Conservation (phyloP, 495 filamentous ascomycete genomes). For the Daldinia decipiens region DNA sequence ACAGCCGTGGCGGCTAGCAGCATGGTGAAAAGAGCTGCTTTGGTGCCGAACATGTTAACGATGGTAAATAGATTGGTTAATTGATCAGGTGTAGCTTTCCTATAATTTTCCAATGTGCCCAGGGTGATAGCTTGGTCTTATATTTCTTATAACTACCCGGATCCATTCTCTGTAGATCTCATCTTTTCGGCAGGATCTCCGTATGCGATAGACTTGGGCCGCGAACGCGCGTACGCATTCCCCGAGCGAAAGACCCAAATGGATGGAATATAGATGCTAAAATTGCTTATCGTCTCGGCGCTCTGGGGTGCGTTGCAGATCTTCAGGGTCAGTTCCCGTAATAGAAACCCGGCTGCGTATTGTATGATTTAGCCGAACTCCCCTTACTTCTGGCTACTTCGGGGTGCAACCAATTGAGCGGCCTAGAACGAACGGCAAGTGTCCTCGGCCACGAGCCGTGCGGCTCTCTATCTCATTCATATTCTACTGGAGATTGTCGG, state of each 20-base stretch:
- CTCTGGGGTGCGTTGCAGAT: slow-evolving; percentile 28
- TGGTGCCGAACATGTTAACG: slow-evolving; percentile 28
- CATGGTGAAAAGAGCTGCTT: slow-evolving; percentile 19
- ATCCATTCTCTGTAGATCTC: slow-evolving; percentile 4
- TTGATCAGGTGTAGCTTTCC: background rate
- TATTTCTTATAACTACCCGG: slow-evolving; percentile 11
- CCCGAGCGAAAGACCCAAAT: slow-evolving; percentile 20
- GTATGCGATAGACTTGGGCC: slow-evolving; percentile 10
- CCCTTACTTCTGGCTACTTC: slow-evolving; percentile 35
- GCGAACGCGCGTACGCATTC: slow-evolving; percentile 30
- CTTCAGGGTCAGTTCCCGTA: slow-evolving; percentile 30
- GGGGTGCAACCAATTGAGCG: slow-evolving; percentile 31
- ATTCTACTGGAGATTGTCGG: slow-evolving; percentile 20
- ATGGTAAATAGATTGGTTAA: background rate
- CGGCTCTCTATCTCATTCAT: slow-evolving; percentile 27
- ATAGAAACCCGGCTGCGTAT: slow-evolving; percentile 11
- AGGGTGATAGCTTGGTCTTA: background rate
- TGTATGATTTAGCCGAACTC: slow-evolving; percentile 39
- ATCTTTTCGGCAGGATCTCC: slow-evolving; percentile 10
- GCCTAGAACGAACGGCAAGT: slow-evolving; percentile 37
- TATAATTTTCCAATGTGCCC: background rate
- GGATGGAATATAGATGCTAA: slow-evolving; percentile 23
- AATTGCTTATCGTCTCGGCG: slow-evolving; percentile 22
- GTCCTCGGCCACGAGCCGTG: slow-evolving; percentile 20
- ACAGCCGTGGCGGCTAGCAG: slow-evolving; percentile 48